Evolutionary conservation across 345 rosid genomes (phyloP).

Genomic region (Diplotaxis tenuifolia): DNA sequence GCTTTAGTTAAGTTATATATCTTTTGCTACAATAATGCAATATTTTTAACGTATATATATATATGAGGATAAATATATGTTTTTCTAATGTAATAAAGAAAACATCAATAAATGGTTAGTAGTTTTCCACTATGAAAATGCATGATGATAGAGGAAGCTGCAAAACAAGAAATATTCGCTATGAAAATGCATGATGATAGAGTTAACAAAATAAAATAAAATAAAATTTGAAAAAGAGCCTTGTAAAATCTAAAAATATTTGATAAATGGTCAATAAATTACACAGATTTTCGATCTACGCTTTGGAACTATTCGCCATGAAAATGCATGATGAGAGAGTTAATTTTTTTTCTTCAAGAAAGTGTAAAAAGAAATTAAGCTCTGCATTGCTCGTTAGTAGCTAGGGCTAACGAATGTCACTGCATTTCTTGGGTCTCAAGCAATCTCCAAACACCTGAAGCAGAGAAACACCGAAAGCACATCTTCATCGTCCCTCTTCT

Average conservation of each 20-base stretch:
- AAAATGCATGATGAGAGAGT: too few species aligned
- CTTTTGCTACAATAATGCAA: background rate
- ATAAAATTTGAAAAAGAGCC: too few species aligned
- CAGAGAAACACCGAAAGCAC: background rate
- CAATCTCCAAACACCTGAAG: background rate
- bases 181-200: too few species aligned
- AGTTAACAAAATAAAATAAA: too few species aligned
- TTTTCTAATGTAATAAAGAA: background rate
- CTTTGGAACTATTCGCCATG: too few species aligned
- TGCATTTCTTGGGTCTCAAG: background rate
- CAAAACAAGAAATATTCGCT: too few species aligned
- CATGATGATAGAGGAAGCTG: background rate
- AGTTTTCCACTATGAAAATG: background rate
- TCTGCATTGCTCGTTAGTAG: constrained; percentile 1
- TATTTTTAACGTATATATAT: background rate
- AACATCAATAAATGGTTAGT: too few species aligned
- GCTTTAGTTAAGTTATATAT: background rate
- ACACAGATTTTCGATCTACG: too few species aligned
- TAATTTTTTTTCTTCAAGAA: too few species aligned
- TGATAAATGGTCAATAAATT: too few species aligned
- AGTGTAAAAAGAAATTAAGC: background rate
- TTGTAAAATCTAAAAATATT: too few species aligned
- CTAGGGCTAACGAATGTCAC: background rate
- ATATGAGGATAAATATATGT: background rate
- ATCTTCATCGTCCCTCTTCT: background rate